Evolutionary conservation across 345 rosid genomes (phyloP).

Genomic region (Geranium rotundifolium): DNA sequence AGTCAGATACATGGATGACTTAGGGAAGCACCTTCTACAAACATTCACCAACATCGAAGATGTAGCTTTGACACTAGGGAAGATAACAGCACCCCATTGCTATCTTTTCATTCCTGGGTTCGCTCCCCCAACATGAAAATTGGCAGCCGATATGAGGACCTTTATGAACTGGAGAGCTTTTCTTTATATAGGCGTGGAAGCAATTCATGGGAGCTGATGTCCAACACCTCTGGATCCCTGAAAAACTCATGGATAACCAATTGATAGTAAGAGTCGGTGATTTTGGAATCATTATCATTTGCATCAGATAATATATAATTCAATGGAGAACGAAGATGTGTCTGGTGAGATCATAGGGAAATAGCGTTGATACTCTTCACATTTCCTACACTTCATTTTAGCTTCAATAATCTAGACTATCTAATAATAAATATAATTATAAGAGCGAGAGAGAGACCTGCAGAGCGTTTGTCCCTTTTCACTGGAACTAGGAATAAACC

Average conservation of each 20-base stretch:
- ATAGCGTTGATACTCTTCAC: background rate
- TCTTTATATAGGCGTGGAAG: slow-evolving; percentile 79
- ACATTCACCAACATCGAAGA: background rate
- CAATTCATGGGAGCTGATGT: slow-evolving; percentile 65
- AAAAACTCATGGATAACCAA: slow-evolving; percentile 1
- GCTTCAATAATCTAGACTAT: background rate
- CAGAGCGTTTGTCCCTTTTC: slow-evolving; percentile 78
- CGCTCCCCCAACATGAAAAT: background rate
- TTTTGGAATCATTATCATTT: too few species aligned
- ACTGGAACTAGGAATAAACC: slow-evolving; percentile 75
- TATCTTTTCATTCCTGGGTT: background rate
- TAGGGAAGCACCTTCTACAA: background rate
- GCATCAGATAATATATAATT: background rate
- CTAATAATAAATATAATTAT: background rate
- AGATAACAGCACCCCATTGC: background rate
- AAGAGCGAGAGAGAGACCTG: slow-evolving; percentile 36
- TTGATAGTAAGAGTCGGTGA: background rate
- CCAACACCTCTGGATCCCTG: slow-evolving; percentile 85
- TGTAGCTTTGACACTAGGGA: background rate
- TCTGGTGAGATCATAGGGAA: background rate
- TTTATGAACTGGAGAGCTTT: slow-evolving; percentile 27
- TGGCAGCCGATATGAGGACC: slow-evolving; percentile 1
- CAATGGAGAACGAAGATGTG: background rate
- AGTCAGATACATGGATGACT: too few species aligned
- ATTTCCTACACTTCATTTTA: background rate